Evolutionary conservation across 1,284 basidiomycete genomes (phyloP).

Genomic region (Blastosporella zonata): DNA sequence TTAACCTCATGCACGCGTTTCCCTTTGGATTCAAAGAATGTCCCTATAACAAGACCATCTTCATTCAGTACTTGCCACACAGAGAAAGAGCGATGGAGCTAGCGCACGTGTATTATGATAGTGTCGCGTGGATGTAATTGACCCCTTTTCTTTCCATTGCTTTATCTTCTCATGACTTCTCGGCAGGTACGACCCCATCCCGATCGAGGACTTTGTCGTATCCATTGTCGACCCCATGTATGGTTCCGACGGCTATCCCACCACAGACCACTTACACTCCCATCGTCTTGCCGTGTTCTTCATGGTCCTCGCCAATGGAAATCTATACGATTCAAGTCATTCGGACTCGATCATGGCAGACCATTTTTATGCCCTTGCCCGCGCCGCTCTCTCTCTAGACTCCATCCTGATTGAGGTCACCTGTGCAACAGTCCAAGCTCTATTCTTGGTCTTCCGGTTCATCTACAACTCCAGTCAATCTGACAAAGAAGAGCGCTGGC

Average conservation of each 20-base stretch:
- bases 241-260: slow-evolving; percentile 26
- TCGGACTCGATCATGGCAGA: slow-evolving; percentile 31
- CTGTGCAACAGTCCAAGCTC: slow-evolving; percentile 43
- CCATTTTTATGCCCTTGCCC: slow-evolving; percentile 42
- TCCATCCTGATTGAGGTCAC: slow-evolving; percentile 43
- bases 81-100: slow-evolving; percentile 37
- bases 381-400: slow-evolving; percentile 44
- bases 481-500: slow-evolving; percentile 45
- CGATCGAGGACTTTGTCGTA: slow-evolving; percentile 35
- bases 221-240: slow-evolving; percentile 43
- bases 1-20: slow-evolving; percentile 45
- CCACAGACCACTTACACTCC: slow-evolving; percentile 38
- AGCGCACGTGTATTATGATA: slow-evolving; percentile 40
- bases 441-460: slow-evolving; percentile 46
- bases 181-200: slow-evolving; percentile 42
- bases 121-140: slow-evolving; percentile 49
- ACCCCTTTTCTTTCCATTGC: neutral
- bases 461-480: slow-evolving; percentile 42
- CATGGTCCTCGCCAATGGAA: slow-evolving; percentile 43
- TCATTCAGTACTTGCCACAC: slow-evolving; percentile 39
- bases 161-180: slow-evolving; percentile 2
- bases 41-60: slow-evolving; percentile 35
- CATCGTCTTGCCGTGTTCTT: slow-evolving; percentile 51
- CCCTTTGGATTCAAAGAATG: slow-evolving; percentile 44
- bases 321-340: slow-evolving; percentile 35